Base-by-base conservation (phyloP, 2,329 filamentous ascomycete species). In the Aschersonia sp. region DNA sequence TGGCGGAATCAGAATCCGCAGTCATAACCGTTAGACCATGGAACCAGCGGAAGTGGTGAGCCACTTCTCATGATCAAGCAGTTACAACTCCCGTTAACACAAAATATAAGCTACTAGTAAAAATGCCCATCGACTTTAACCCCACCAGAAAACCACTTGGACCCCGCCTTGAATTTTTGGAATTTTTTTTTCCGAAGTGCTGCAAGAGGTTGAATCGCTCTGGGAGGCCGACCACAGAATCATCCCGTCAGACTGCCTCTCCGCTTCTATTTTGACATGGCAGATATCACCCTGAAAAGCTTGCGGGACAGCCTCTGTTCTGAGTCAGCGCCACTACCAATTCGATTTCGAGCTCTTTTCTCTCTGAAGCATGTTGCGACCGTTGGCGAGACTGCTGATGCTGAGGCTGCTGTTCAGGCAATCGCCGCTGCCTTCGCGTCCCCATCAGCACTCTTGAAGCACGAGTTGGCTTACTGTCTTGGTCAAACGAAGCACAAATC, bases 391-490 rank as follows among this genome's bases (percentile, higher is more conserved):
- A 77, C 84, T 20, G 80, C 83, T 55, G 61, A 66, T 32, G 65
- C 70, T 32, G 51, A 60, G 45, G 71, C 71, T 7, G 78, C 80
- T 45, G 78, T 84, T 55, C 74, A 82, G 49, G 89, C 92, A 42
- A 98, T 98, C 56, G 89, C 91, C 2, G 88, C 89, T 5, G 91
- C 75, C 2, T 92, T 98, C 57, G 59, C 72, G 0, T 94, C 91
- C 3, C 82, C 85, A 0, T 97, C 91, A 4, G 91, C 88, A 3
- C 75, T 97, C 6, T 73, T 97, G 44, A 97, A 97, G 71, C 92
- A 98, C 65, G 92, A 98, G 64, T 75, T 98, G 45, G 92, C 92
- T 30, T 98, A 98, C 70, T 98, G 92, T 61, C 77, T 98, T 2
- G 92, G 92, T 5, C 92, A 98, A 68, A 91, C 86, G 1, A 81